These are phyloP conservation scores for Phaeolepiota aurea DNA, from an alignment of 768 basidiomycete species.

Conservation along the genomic window DNA sequence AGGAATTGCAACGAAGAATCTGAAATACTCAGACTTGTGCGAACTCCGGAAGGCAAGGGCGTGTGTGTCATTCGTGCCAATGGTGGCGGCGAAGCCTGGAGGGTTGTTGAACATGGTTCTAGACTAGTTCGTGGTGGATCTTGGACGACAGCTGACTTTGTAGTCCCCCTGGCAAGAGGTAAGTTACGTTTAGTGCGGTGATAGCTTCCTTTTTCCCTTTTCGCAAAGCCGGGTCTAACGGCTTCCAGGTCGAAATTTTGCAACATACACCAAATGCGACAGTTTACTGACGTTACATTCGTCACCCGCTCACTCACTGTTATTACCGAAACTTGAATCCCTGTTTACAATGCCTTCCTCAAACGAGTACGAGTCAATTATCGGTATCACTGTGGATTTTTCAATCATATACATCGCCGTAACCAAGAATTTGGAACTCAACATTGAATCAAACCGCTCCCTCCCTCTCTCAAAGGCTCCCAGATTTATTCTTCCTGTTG, in stretches of 20 bases:
- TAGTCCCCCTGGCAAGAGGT: conserved; percentile 69
- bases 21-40: conserved; percentile 52
- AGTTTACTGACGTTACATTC: conserved; percentile 47
- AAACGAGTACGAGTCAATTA: conserved; percentile 43
- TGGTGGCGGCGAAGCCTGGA: conserved; percentile 60
- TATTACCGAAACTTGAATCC: conserved; percentile 44
- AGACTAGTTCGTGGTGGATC: conserved; percentile 37
- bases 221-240: conserved; percentile 3
- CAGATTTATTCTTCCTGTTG: conserved; percentile 64
- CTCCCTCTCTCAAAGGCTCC: conserved; percentile 45
- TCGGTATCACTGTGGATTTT: conserved; percentile 58
- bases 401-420: conserved; percentile 51
- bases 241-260: conserved; percentile 40
- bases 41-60: conserved; percentile 74
- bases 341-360: conserved; percentile 62
- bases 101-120: conserved; percentile 35
- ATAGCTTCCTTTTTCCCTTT: no score
- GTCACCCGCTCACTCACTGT: conserved; percentile 28
- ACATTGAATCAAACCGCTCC: conserved; percentile 36
- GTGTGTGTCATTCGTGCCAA: conserved; percentile 55
- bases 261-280: conserved; percentile 46
- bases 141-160: conserved; percentile 53
- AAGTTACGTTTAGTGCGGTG: no score
- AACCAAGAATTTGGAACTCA: conserved; percentile 27
- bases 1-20: conserved; percentile 37